Conservation (phyloP, 208 protist species). For the Paratrypanosoma confusum region DNA sequence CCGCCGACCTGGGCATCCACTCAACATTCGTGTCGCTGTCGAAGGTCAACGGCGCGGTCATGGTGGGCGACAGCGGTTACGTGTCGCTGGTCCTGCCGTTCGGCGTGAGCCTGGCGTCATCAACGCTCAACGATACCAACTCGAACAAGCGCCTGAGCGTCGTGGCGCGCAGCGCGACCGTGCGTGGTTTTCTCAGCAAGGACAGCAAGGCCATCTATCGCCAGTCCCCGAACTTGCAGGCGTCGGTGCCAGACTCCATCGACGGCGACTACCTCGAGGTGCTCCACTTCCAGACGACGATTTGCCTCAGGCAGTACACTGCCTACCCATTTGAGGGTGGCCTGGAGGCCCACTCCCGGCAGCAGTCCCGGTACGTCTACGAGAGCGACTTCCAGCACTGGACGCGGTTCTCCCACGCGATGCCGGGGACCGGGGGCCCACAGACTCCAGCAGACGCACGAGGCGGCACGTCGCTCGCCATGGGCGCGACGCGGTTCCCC, state of each 20-base stretch:
- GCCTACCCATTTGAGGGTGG: slow-evolving; percentile 74
- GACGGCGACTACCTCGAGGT: slow-evolving; percentile 35
- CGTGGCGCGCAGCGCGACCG: slow-evolving; percentile 17
- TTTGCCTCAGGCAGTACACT: slow-evolving; percentile 55
- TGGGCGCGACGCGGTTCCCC: too few relatives aligned
- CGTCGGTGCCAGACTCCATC: neutral
- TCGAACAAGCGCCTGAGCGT: slow-evolving; percentile 62
- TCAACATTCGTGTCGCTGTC: slow-evolving; percentile 32
- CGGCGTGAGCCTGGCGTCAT: slow-evolving; percentile 44
- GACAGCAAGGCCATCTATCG: slow-evolving; percentile 12
- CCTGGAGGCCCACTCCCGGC: slow-evolving; percentile 38
- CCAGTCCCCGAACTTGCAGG: neutral
- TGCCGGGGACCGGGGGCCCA: too few relatives aligned
- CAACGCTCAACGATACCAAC: slow-evolving; percentile 75
- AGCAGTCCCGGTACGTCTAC: slow-evolving; percentile 57
- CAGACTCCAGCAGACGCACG: too few relatives aligned
- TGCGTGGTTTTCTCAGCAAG: slow-evolving; percentile 30
- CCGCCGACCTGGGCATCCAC: slow-evolving; percentile 74
- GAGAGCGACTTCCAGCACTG: slow-evolving; percentile 66
- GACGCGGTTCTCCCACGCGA: too few relatives aligned
- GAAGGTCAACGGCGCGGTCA: slow-evolving; percentile 24
- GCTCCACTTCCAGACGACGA: slow-evolving; percentile 46
- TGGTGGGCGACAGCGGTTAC: slow-evolving; percentile 38
- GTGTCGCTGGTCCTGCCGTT: slow-evolving; percentile 40
- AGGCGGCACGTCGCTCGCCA: too few relatives aligned